Conservation (phyloP, 345 rosid species). For the Syzygium jambos region DNA sequence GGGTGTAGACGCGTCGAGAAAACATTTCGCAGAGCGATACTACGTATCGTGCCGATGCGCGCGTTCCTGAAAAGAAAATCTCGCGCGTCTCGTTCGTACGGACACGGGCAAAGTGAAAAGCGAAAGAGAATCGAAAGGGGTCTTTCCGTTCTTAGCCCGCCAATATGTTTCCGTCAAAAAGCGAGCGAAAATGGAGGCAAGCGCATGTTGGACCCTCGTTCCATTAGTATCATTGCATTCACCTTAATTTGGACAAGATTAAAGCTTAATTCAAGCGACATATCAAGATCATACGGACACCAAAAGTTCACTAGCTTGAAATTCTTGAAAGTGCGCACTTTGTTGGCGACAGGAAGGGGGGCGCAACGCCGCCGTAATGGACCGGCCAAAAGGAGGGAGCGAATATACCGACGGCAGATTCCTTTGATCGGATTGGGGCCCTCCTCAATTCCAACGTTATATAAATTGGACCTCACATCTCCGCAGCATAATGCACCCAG, state of each 20-base stretch:
- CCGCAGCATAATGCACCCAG: background rate
- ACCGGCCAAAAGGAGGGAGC: background rate
- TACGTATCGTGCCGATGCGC: too few species aligned
- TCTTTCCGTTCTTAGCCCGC: background rate
- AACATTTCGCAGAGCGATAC: background rate
- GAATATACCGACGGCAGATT: background rate
- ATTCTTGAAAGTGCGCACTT: background rate
- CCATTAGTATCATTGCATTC: background rate
- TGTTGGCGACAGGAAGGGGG: background rate
- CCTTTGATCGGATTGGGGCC: background rate
- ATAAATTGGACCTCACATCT: background rate
- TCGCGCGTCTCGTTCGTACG: background rate
- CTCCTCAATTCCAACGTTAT: background rate
- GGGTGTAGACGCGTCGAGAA: background rate
- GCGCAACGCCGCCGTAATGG: background rate
- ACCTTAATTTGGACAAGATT: background rate
- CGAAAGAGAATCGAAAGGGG: background rate
- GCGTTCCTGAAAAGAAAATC: background rate
- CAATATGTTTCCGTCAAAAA: background rate
- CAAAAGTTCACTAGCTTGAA: background rate
- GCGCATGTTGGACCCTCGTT: background rate
- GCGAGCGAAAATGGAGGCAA: background rate
- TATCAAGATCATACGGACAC: background rate
- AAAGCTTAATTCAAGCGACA: background rate
- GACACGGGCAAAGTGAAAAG: background rate